Evolutionary conservation across 805 yeast species (phyloP), one percentile per base, ranked within the genome.

Genomic region (Pichia heedii): DNA sequence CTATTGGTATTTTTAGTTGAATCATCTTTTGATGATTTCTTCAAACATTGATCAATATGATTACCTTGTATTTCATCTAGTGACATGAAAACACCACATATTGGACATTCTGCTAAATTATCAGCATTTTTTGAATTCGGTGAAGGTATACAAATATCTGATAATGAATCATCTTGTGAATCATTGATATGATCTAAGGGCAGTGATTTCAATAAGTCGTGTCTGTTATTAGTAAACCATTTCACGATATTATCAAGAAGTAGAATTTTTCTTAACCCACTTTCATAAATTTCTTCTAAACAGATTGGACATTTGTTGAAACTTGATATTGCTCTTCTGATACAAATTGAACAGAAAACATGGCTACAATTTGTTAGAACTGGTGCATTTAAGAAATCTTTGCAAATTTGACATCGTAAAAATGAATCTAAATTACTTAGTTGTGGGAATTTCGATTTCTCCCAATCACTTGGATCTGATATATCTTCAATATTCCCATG

Each of bases 331-430:
- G 81, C 77, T 48, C 82, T 75, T 45, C 96, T 69, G 24, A 89
- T 84, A 59, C 97, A 89, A 13, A 79, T 70, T 0, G 95, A 85
- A 61, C 97, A 89, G 59, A 87, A 89, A 1, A 89, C 80, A 60
- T 89, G 97, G 32, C 84, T 81, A 66, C 97, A 89, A 2, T 81
- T 73, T 1, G 96, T 84, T 36, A 83, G 63, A 32, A 86, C 85
- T 1, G 97, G 96, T 0, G 89, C 84, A 27, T 65, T 71, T 43
- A 84, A 68, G 50, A 82, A 76, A 47, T 87, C 96, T 54, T 88
- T 85, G 61, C 97, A 89, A 10, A 89, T 83, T 53, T 83, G 88
- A 57, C 97, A 89, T 55, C 95, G 58, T 40, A 87, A 66, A 22
- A 81, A 66, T 2, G 86, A 69, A 50, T 89, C 96, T 3, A 89